Evolutionary conservation across 192 early-diverging fungal species (phyloP).

Genomic region (Entomortierella chlamydospora): DNA sequence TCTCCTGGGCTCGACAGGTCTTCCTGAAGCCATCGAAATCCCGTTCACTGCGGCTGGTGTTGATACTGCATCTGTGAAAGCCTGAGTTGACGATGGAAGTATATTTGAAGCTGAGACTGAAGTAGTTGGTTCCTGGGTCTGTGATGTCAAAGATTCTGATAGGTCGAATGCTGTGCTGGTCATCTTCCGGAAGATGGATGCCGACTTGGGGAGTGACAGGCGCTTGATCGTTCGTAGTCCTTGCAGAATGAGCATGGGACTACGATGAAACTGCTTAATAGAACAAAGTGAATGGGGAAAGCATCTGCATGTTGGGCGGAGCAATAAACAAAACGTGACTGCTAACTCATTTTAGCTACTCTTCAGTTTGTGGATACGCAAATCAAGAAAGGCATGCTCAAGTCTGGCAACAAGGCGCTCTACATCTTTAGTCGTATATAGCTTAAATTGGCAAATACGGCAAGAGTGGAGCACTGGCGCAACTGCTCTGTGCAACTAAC

Average conservation of each 20-base stretch:
- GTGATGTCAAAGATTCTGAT: background rate
- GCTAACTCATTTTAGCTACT: background rate
- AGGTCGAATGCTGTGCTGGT: background rate
- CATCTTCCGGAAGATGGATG: conserved; percentile 7
- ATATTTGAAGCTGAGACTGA: background rate
- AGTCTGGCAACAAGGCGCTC: background rate
- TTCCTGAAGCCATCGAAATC: conserved; percentile 22
- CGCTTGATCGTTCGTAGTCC: conserved; percentile 14
- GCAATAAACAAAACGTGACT: too few species aligned
- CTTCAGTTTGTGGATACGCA: background rate
- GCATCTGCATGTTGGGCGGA: too few species aligned
- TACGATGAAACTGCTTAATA: too few species aligned
- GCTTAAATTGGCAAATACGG: background rate
- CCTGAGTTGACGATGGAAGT: too few species aligned
- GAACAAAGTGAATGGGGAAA: too few species aligned
- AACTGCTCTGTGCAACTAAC: conserved; percentile 59
- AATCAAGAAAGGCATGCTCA: background rate
- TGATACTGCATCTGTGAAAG: background rate
- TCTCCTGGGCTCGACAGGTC: conserved; percentile 30
- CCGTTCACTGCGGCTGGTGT: background rate
- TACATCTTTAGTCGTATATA: background rate
- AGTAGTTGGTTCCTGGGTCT: background rate
- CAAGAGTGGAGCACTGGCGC: conserved; percentile 54
- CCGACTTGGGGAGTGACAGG: conserved; percentile 9
- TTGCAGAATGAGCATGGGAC: conserved; percentile 16